A percentile compares a stretch with the other conserved stretches of the same genome.
These are phyloP conservation scores for Austroboletus novae-zelandiae DNA, from an alignment of 1,284 basidiomycete species.

Conservation along the genomic window DNA sequence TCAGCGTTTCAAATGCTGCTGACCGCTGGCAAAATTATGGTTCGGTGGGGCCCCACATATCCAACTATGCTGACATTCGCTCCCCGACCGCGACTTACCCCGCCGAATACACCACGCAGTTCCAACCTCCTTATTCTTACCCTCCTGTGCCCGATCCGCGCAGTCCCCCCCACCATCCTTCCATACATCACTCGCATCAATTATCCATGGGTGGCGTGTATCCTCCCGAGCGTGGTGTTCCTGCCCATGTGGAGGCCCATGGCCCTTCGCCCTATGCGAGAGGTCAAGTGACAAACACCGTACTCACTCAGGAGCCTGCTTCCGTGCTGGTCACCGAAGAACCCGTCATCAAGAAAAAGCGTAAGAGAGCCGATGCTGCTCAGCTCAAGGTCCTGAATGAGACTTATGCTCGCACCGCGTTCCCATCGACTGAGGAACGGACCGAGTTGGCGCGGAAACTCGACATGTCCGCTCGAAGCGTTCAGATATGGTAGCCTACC, in stretches of 20 bases:
- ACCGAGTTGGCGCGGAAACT: conserved; percentile 68
- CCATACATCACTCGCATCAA: conserved; percentile 32
- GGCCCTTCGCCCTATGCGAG: conserved; percentile 44
- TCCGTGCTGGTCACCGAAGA: conserved; percentile 45
- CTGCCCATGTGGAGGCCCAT: conserved; percentile 34
- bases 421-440: conserved; percentile 83
- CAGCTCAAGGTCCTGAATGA: conserved; percentile 79
- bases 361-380: conserved; percentile 75
- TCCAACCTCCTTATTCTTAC: conserved; percentile 37
- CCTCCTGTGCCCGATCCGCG: conserved; percentile 35
- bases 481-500: conserved; percentile 73
- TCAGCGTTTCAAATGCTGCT: conserved; percentile 34
- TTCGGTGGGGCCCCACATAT: conserved; percentile 33
- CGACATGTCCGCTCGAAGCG: conserved; percentile 79
- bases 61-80: conserved; percentile 43
- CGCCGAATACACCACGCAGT: conserved; percentile 38
- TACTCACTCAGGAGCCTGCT: conserved; percentile 34
- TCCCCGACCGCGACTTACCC: conserved; percentile 59
- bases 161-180: conserved; percentile 24
- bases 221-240: conserved; percentile 29
- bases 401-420: conserved; percentile 74
- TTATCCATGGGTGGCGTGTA: conserved; percentile 27
- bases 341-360: conserved; percentile 77
- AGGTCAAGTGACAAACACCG: conserved; percentile 31
- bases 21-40: conserved; percentile 50